Conservation (phyloP, 2,329 filamentous ascomycete species). For the Colletotrichum sp. region DNA sequence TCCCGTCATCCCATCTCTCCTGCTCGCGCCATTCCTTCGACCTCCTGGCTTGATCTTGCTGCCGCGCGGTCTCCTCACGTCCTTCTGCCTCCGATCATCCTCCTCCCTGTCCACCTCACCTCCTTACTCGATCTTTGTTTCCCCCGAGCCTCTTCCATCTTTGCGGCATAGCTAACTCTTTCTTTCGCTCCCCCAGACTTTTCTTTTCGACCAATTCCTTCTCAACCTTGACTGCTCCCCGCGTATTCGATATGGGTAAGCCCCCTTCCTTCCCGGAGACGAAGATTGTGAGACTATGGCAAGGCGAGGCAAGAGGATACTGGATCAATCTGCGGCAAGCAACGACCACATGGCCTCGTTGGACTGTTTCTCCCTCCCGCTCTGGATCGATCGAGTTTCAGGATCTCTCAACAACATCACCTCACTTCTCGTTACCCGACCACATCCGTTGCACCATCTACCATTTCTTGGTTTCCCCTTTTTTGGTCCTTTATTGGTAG, state of each 20-base stretch:
- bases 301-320: slow-evolving; percentile 20
- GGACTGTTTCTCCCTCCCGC: not conserved
- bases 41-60: not conserved
- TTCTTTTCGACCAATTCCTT: slow-evolving; percentile 24
- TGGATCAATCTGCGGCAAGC: not conserved
- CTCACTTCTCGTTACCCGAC: slow-evolving; percentile 33
- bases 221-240: slow-evolving; percentile 30
- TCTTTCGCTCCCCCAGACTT: slow-evolving; percentile 24
- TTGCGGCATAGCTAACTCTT: slow-evolving; percentile 28
- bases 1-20: not conserved
- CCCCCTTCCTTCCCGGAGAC: slow-evolving; percentile 31
- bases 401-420: slow-evolving; percentile 25
- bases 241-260: slow-evolving; percentile 52
- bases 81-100: not conserved
- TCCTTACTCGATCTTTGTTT: not conserved
- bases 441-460: slow-evolving; percentile 49
- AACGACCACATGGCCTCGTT: not conserved
- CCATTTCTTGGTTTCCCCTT: slow-evolving; percentile 47
- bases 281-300: slow-evolving; percentile 18
- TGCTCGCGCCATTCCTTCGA: not conserved
- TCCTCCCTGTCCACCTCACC: slow-evolving; percentile 2
- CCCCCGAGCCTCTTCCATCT: not conserved
- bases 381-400: slow-evolving; percentile 24
- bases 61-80: not conserved
- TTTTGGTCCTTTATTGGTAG: slow-evolving; percentile 38